Evolutionary conservation across 306 rosid species (phyloP), one percentile per base, ranked within the genome.

Genomic region (Castanopsis chinensis): DNA sequence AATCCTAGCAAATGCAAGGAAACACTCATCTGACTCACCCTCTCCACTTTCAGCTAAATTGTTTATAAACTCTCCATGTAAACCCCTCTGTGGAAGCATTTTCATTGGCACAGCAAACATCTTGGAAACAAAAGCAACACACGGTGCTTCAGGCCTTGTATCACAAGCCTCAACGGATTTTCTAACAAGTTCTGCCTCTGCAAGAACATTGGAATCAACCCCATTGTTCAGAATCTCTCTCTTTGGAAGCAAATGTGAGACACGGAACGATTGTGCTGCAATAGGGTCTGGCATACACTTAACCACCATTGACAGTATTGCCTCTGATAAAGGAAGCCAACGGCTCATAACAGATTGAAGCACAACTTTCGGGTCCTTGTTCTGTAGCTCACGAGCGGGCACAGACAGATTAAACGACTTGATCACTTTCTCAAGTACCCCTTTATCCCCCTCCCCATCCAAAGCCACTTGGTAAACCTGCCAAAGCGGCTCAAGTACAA

Each of bases 31-130:
- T 15, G 90, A 88, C 18, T 89, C 94, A 57, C 89, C 89, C 51
- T 90, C 93, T 49, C 88, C 91, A 0, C 78, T 74, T 76, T 87
- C 86, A 23, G 79, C 72, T 18, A 41, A 74, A 82, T 82, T 68
- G 54, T 86, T 78, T n/a, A 80, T 43, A 72, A 70, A 53, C 72
- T 81, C 89, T 54, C 87, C 90, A 25, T 79, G 43, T 37, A 51
- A 35, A 12, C 79, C 90, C 70, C 81, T 76, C 45, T 83, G 84
- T 9, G 92, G 91, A 77, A 94, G 85, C 88, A 89, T 85, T 88
- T 88, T 94, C 43, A 83, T n/a, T 0, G 94, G 96, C 19, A 92
- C 86, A 17, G 98, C 97, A 86, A 92, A 92, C 98, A 94, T 94
- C 74, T 94, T 94, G 3, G 98, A 92, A 5, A 94, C 98, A 78